These are phyloP conservation scores for Mycena belliarum DNA, from an alignment of 768 basidiomycete genomes.

Conservation along the genomic window DNA sequence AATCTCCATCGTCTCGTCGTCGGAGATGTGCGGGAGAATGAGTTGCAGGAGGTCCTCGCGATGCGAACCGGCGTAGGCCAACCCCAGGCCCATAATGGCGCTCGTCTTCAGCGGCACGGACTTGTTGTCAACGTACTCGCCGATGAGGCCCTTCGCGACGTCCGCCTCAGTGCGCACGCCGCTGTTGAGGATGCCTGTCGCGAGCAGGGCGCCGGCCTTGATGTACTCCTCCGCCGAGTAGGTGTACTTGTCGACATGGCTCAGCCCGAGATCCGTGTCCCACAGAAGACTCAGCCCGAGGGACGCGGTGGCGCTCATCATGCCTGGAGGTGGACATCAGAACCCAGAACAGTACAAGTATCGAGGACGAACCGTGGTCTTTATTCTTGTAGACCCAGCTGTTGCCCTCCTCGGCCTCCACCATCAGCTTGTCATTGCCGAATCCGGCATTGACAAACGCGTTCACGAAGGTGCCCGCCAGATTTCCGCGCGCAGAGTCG, in stretches of 20 bases:
- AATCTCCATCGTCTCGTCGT: conserved; percentile 93
- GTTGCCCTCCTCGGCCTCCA: conserved; percentile 91
- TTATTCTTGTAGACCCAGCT: conserved; percentile 99
- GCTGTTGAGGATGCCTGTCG: conserved; percentile 89
- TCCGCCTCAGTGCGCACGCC: conserved; percentile 92
- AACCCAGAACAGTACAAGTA: conserved; percentile 31
- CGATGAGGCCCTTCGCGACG: conserved; percentile 85
- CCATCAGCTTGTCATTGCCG: conserved; percentile 98
- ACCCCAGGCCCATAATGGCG: conserved; percentile 88
- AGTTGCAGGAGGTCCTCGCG: conserved; percentile 79
- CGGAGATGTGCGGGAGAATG: conserved; percentile 80
- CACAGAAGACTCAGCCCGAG: conserved; percentile 91
- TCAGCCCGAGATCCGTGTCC: conserved; percentile 94
- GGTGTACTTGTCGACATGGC: conserved; percentile 96
- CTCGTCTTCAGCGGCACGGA: conserved; percentile 81
- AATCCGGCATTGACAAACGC: conserved; percentile 99
- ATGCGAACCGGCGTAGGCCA: conserved; percentile 94
- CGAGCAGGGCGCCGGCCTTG: conserved; percentile 95
- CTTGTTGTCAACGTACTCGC: conserved; percentile 87
- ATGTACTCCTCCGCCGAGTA: conserved; percentile 96
- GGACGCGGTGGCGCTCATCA: conserved; percentile 96
- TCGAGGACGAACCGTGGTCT: conserved; percentile 72
- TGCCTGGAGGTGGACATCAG: conserved; percentile 49
- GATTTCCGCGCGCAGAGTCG: conserved; percentile 91
- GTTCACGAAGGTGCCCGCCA: conserved; percentile 97